Evolutionary conservation across 495 filamentous ascomycete genomes (phyloP).

Genomic region (Penicillium goetzii): DNA sequence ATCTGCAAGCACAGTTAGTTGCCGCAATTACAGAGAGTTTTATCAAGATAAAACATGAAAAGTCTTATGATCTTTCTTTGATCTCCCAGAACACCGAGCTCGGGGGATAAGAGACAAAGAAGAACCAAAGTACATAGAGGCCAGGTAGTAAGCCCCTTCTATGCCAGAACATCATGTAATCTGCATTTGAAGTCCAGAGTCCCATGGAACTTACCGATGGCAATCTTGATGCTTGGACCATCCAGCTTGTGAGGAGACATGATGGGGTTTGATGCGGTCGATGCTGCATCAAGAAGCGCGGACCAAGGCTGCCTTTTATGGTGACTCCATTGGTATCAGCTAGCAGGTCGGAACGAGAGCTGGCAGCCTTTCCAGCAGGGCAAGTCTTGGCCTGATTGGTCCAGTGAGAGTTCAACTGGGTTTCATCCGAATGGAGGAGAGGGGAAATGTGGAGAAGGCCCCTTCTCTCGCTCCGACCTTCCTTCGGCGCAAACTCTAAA

Average conservation of each 20-base stretch:
- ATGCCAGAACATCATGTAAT: too few relatives aligned
- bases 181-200: too few relatives aligned
- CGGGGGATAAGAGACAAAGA: too few relatives aligned
- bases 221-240: constrained; percentile 30
- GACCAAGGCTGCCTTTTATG: constrained; percentile 12
- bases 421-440: not conserved
- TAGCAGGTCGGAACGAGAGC: constrained; percentile 15
- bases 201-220: constrained; percentile 25
- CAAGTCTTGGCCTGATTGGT: not conserved
- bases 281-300: not conserved
- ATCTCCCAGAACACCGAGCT: too few relatives aligned
- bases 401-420: not conserved
- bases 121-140: too few relatives aligned
- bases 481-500: constrained; percentile 15
- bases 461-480: constrained; percentile 24
- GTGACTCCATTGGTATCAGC: not conserved
- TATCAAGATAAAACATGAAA: too few relatives aligned
- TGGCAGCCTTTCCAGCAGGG: not conserved
- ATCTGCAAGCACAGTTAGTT: constrained; percentile 25
- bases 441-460: constrained; percentile 13
- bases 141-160: too few relatives aligned
- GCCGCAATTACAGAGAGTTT: not conserved
- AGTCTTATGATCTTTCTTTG: too few relatives aligned
- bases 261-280: not conserved
- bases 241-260: constrained; percentile 27